These are phyloP conservation scores for Angomonas desouzai DNA, from an alignment of 208 protist genomes.

Conservation along the genomic window DNA sequence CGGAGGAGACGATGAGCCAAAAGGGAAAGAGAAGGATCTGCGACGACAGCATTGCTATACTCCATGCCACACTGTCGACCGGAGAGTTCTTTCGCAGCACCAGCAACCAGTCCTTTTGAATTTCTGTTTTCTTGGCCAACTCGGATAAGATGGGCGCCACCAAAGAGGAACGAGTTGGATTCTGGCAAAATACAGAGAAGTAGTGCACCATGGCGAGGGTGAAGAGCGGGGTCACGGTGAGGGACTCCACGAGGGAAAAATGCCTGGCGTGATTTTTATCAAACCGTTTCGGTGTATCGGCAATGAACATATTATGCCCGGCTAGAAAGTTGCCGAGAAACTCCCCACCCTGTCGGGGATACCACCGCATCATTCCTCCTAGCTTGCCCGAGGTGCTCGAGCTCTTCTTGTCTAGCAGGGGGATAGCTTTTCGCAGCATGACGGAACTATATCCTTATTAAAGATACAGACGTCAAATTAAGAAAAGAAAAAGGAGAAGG, in stretches of 20 bases:
- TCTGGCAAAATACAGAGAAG: slow-evolving; percentile 73
- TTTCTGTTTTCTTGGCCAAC: slow-evolving; percentile 39
- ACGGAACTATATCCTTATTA: not conserved
- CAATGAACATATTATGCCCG: slow-evolving; percentile 77
- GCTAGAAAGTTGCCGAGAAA: slow-evolving; percentile 67
- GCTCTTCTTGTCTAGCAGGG: not conserved
- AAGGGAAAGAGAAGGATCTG: slow-evolving; percentile 67
- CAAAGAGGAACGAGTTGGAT: slow-evolving; percentile 35
- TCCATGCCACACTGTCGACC: slow-evolving; percentile 43
- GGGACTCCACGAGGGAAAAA: slow-evolving; percentile 67
- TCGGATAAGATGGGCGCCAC: slow-evolving; percentile 48
- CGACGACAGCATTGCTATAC: slow-evolving; percentile 30
- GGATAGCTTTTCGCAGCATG: slow-evolving; percentile 9
- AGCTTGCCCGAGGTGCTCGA: not conserved
- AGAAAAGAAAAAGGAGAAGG: slow-evolving; percentile 3
- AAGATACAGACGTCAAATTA: too few species aligned
- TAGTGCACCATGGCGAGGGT: slow-evolving; percentile 79
- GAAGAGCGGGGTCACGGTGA: slow-evolving; percentile 66
- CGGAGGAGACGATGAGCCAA: slow-evolving; percentile 52
- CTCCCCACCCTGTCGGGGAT: slow-evolving; percentile 54
- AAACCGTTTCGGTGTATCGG: slow-evolving; percentile 64
- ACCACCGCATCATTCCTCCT: slow-evolving; percentile 29
- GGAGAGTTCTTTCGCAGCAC: slow-evolving; percentile 44
- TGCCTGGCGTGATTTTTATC: slow-evolving; percentile 61
- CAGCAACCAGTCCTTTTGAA: slow-evolving; percentile 47